Evolutionary conservation across 495 filamentous ascomycete species (phyloP).

Genomic region (Extremus antarcticus): DNA sequence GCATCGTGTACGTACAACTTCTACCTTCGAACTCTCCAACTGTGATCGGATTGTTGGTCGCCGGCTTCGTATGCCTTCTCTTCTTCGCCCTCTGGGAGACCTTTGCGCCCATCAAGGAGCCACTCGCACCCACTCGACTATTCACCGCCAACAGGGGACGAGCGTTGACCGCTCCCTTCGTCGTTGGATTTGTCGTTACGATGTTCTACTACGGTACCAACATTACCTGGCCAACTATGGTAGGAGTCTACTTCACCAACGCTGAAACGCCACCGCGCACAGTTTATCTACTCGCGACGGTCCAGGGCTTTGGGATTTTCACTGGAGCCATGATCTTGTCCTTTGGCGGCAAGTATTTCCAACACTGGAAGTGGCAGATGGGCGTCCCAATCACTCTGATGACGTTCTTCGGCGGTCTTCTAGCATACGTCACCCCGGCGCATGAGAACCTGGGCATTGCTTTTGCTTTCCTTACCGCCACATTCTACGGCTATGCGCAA

Average conservation of each 20-base stretch:
- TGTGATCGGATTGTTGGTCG: conserved; percentile 5
- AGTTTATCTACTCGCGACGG: conserved; percentile 20
- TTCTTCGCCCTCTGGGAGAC: conserved; percentile 21
- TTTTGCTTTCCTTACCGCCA: conserved; percentile 24
- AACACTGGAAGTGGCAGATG: conserved; percentile 29
- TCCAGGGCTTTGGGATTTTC: conserved; percentile 23
- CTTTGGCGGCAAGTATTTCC: conserved; percentile 23
- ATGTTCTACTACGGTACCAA: conserved; percentile 23
- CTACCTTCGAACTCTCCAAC: conserved; percentile 2
- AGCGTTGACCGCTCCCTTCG: conserved; percentile 18
- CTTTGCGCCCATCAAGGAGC: conserved; percentile 11
- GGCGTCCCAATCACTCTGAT: conserved; percentile 23
- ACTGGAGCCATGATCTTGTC: conserved; percentile 26
- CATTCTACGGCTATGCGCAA: conserved; percentile 23
- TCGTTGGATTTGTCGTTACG: conserved; percentile 16
- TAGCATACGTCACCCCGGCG: conserved; percentile 22
- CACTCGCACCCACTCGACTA: conserved; percentile 17
- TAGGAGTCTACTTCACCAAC: conserved; percentile 20
- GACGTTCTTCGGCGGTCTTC: conserved; percentile 25
- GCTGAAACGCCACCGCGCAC: conserved; percentile 14
- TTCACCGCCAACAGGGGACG: conserved; percentile 14
- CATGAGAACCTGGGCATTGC: conserved; percentile 26
- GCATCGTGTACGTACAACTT: conserved; percentile 4
- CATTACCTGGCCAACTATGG: conserved; percentile 21
- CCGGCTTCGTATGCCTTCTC: conserved; percentile 11